Base-by-base conservation (phyloP, 169 alveolate genomes). In the Plasmodium knowlesi region DNA sequence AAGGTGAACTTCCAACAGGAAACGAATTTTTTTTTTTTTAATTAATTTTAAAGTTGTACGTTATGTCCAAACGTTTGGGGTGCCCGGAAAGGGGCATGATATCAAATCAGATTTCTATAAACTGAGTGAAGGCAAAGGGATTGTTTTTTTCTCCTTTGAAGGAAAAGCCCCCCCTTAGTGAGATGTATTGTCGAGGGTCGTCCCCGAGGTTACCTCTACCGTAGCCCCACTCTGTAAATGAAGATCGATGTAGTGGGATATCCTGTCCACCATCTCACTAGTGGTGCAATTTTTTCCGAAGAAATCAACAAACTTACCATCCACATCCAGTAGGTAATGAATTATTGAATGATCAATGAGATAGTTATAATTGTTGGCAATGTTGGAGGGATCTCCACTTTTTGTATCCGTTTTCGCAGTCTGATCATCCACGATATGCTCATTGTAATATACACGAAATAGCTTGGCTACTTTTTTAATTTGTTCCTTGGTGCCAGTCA, bases 311-410 rank as follows among this genome's bases (percentile, higher is more conserved):
- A 98, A 97, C 82, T 96, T 95, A n/a, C 99, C 99, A 57, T 97
- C 90, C 61, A 90, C 93, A 81, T 97, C 96, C 73, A 97, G 84
- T 84, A 97, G 95, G 79, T 97, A 97, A 71, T 97, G 99, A 9
- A 97, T 97, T 43, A 97, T 97, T 8, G 99, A 97, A 89, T 97
- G 98, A 88, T 98, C 99, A 39, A 98, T 97, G 61, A 98, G 94
- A 83, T 98, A 98, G 83, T 98, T 97, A 43, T 89, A 72, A 82
- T 96, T 94, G 34, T 95, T 95, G 37, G 84, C 92, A 3, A 83
- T 79, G 22, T 73, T 71, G 34, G 83, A 72, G 46, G 95, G 73
- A 53, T 96, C 95, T 70, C 92, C 34, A 46, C 80, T 86, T 79
- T 30, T 37, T 6, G 46, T 43, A 19, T 71, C 25, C 3, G 53